Conservation (phyloP, 768 basidiomycete genomes). For the Pisolithus marmoratus region DNA sequence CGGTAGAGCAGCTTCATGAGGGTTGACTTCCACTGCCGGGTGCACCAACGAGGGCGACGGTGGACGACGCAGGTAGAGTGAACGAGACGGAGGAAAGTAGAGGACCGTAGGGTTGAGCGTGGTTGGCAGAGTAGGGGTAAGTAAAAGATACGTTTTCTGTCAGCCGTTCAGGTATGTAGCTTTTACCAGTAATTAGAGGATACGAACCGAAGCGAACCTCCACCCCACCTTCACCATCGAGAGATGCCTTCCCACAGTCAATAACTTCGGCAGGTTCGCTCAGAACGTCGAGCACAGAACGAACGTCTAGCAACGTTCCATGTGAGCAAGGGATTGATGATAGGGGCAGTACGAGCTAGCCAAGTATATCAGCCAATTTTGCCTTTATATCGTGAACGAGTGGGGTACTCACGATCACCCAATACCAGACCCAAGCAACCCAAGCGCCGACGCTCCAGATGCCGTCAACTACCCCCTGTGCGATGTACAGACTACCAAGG, state of each 20-base stretch:
- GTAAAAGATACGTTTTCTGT: constrained; percentile 82
- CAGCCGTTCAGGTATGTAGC: neutral
- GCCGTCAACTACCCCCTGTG: constrained; percentile 22
- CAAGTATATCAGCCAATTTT: neutral
- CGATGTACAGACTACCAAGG: constrained; percentile 43
- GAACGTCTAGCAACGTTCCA: constrained; percentile 70
- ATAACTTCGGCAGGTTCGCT: constrained; percentile 80
- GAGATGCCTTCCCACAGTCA: constrained; percentile 69
- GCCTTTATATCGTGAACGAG: neutral
- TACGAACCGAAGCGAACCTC: constrained; percentile 74
- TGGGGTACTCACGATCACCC: constrained; percentile 9
- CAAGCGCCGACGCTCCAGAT: constrained; percentile 24
- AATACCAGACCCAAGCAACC: constrained; percentile 27
- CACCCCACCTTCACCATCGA: constrained; percentile 66
- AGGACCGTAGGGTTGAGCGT: constrained; percentile 52
- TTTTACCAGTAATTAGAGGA: neutral
- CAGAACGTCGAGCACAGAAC: constrained; percentile 73
- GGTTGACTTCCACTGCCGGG: constrained; percentile 77
- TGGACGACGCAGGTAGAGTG: constrained; percentile 78
- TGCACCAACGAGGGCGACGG: constrained; percentile 87
- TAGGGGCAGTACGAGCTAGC: constrained; percentile 29
- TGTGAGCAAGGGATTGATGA: constrained; percentile 45
- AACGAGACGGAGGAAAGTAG: constrained; percentile 64
- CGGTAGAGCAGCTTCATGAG: constrained; percentile 84
- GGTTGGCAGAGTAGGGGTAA: constrained; percentile 53